Evolutionary conservation across 1,139 yeast species (phyloP).

Genomic region (Diutina ranongensis): DNA sequence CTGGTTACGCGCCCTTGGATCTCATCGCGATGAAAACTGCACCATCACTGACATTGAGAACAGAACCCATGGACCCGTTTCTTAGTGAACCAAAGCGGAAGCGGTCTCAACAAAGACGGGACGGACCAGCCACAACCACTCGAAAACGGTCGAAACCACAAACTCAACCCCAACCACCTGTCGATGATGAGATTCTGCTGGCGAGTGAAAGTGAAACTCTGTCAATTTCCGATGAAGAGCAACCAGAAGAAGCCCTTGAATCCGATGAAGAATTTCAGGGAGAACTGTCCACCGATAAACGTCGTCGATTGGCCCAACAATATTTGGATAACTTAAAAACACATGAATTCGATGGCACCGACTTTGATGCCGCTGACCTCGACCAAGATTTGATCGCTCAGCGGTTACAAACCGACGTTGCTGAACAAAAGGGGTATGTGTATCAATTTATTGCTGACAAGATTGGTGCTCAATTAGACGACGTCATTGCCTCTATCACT

Average conservation of each 20-base stretch:
- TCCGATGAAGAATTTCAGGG: slow-evolving; percentile 54
- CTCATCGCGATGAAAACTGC: background rate
- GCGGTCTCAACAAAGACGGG: background rate
- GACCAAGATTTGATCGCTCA: slow-evolving; percentile 78
- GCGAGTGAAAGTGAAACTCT: background rate
- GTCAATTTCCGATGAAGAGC: background rate
- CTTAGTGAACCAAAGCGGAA: slow-evolving; percentile 4
- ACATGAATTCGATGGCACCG: slow-evolving; percentile 35
- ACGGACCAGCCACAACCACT: background rate
- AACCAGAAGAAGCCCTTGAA: background rate
- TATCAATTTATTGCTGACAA: slow-evolving; percentile 55
- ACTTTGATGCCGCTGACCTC: slow-evolving; percentile 43
- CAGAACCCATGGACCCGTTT: slow-evolving; percentile 2
- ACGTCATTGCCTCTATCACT: slow-evolving; percentile 25
- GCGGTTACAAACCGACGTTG: slow-evolving; percentile 78
- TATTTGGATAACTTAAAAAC: slow-evolving; percentile 69
- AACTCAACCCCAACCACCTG: too few species aligned
- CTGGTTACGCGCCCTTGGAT: background rate
- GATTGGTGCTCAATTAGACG: slow-evolving; percentile 32
- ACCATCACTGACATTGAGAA: too few species aligned
- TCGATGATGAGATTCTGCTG: slow-evolving; percentile 5
- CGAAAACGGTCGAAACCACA: background rate
- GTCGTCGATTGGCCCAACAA: slow-evolving; percentile 89
- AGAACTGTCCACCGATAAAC: slow-evolving; percentile 85
- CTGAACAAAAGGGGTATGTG: slow-evolving; percentile 75